phyloP scores from a whole-genome alignment of 192 early-diverging fungal genomes.

The Dimargaris cristalligena region DNA sequence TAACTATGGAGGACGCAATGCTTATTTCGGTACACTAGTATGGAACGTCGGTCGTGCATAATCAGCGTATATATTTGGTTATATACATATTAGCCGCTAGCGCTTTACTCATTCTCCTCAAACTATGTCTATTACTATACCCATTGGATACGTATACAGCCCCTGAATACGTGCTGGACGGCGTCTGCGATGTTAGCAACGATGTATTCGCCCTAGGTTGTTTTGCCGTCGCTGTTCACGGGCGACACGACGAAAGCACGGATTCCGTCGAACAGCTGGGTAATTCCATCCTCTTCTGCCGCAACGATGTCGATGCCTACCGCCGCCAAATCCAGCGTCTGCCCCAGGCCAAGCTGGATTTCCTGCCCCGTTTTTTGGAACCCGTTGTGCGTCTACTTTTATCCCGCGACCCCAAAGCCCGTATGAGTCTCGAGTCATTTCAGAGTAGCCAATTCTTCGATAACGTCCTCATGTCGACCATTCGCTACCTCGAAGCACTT shows the following conservation, averaged over 20 bases:
- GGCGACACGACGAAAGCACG: slow-evolving; percentile 7
- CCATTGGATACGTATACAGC: too few species aligned
- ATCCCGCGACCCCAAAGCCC: slow-evolving; percentile 27
- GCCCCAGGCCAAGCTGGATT: slow-evolving; percentile 16
- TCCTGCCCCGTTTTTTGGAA: slow-evolving; percentile 32
- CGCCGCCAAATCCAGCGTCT: slow-evolving; percentile 33
- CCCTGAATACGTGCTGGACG: slow-evolving; percentile 53
- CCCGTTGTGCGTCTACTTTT: slow-evolving; percentile 37
- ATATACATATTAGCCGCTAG: too few species aligned
- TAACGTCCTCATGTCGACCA: slow-evolving; percentile 56
- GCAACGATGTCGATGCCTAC: slow-evolving; percentile 47
- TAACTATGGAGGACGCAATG: too few species aligned
- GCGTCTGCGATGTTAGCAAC: slow-evolving; percentile 28
- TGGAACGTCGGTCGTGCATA: too few species aligned
- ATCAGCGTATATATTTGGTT: too few species aligned
- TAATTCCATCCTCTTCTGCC: slow-evolving; percentile 37
- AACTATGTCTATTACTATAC: too few species aligned
- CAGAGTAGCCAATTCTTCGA: slow-evolving; percentile 57
- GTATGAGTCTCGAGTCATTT: slow-evolving; percentile 45
- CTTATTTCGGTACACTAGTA: too few species aligned
- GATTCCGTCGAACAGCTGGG: slow-evolving; percentile 18
- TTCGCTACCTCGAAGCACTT: slow-evolving; percentile 62
- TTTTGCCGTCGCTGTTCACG: slow-evolving; percentile 50
- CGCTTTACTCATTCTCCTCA: too few species aligned
- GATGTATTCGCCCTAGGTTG: slow-evolving; percentile 74